Percentiles rank a stretch among this genome's conserved stretches.
Conservation (phyloP, 2,329 filamentous ascomycete species). For the Hymenoscyphus infarciens region DNA sequence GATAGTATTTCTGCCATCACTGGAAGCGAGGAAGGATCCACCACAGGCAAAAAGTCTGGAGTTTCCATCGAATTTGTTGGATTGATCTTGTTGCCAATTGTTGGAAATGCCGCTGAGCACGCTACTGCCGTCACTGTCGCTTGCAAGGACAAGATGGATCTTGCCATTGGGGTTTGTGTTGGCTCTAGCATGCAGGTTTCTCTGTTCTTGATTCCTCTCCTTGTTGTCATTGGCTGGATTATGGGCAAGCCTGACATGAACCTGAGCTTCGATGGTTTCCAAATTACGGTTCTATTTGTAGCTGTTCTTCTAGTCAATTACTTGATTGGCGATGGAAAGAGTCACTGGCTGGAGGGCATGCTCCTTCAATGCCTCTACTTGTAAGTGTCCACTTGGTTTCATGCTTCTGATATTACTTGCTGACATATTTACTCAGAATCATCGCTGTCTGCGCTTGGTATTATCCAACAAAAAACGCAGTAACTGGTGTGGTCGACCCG, state of each 20-base stretch:
- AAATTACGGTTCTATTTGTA: slow-evolving; percentile 81
- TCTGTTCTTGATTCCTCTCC: slow-evolving; percentile 73
- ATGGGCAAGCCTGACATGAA: slow-evolving; percentile 64
- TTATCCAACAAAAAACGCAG: slow-evolving; percentile 14
- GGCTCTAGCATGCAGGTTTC: slow-evolving; percentile 83
- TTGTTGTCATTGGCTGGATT: slow-evolving; percentile 78
- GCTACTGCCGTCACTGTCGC: slow-evolving; percentile 81
- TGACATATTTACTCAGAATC: slow-evolving; percentile 2
- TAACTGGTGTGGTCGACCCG: slow-evolving; percentile 6
- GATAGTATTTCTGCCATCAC: slow-evolving; percentile 72
- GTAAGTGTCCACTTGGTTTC: slow-evolving; percentile 19
- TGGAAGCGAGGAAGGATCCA: slow-evolving; percentile 44
- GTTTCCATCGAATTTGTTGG: slow-evolving; percentile 80
- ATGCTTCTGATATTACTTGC: background rate
- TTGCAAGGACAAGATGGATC: slow-evolving; percentile 69
- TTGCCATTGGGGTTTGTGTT: slow-evolving; percentile 77
- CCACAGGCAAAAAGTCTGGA: slow-evolving; percentile 33
- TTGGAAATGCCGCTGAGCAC: slow-evolving; percentile 78
- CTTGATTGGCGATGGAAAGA: slow-evolving; percentile 69
- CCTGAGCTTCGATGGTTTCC: slow-evolving; percentile 73
- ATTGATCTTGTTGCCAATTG: slow-evolving; percentile 75
- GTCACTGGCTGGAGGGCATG: slow-evolving; percentile 42
- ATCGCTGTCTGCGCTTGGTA: slow-evolving; percentile 27
- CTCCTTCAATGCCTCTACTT: slow-evolving; percentile 33
- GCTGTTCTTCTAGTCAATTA: slow-evolving; percentile 84